Base-by-base conservation (phyloP, 1,139 yeast genomes). In the Nadsonia commutata region DNA sequence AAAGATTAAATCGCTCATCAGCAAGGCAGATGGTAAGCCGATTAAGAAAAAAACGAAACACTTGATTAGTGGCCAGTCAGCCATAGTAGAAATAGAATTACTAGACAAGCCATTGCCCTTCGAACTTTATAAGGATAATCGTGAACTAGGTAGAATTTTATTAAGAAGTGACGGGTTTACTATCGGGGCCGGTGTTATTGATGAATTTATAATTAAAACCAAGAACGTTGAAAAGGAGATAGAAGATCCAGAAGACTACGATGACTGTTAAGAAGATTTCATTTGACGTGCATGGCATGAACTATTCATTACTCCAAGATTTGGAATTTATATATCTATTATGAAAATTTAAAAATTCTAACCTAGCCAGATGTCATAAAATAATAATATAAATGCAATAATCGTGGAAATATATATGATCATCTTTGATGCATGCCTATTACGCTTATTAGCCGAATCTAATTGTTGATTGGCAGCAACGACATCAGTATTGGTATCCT, bases 121-220 rank as follows among this genome's bases (percentile, higher is more conserved):
- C 41, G 69, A 85, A 23, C 67, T 70, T 19, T 80, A 71, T 52
- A 64, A 63, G 11, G 74, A 78, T 40, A 77, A 78, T 56, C 71
- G 70, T 52, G 74, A 74, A 37, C 64, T 90, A 40, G 95, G 96
- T 2, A 71, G 95, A 53, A 67, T 90, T 20, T 90, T 93, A 6
- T 62, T 90, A 39, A 76, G 98, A 56, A 76, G 80, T 53, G 95
- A 84, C 52, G 96, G 97, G 2, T 57, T 68, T 22, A 85, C 96
- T 0, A 72, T 90, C 41, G 97, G 94, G 8, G 95, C 96, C 0
- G 97, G 97, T 22, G 69, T 68, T 2, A 77, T 63, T n/a, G 63
- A 60, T 45, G 42, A 42, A n/a, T 23, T 46, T 23, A n/a, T 21
- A n/a, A 16, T 17, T n/a, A 39, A 39, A 13, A 13, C 19, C 13